phyloP scores from a whole-genome alignment of 495 filamentous ascomycete species.

The Aspergillus nanangensis region DNA sequence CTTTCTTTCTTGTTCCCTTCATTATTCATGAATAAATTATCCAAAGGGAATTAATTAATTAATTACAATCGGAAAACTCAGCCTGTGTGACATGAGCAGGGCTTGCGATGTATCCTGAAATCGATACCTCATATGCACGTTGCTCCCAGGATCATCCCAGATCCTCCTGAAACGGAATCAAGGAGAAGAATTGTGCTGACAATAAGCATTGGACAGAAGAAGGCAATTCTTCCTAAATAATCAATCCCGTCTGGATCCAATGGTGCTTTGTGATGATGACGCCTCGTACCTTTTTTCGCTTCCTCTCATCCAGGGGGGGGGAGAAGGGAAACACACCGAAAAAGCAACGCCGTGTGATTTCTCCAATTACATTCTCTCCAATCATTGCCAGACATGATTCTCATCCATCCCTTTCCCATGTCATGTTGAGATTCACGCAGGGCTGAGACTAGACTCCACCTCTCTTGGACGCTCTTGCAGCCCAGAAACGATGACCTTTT shows the following conservation, averaged over 20 bases:
- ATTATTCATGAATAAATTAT: too few relatives aligned
- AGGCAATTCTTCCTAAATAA: background rate
- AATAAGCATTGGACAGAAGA: background rate
- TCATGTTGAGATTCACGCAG: background rate
- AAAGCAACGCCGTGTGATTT: background rate
- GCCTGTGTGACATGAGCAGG: too few relatives aligned
- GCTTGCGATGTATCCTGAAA: too few relatives aligned
- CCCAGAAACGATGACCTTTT: too few relatives aligned
- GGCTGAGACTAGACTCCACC: background rate
- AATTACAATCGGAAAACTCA: too few relatives aligned
- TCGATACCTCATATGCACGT: background rate
- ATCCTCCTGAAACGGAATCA: background rate
- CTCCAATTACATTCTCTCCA: too few relatives aligned
- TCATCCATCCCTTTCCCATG: background rate
- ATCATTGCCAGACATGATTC: too few relatives aligned
- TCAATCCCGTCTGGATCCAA: background rate
- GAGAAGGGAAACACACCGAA: background rate
- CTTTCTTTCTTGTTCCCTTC: too few relatives aligned
- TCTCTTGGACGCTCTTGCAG: background rate
- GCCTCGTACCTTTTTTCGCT: background rate
- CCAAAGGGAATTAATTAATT: too few relatives aligned
- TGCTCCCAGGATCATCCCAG: background rate
- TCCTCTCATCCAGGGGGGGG: background rate
- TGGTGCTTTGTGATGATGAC: background rate
- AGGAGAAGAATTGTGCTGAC: background rate